Evolutionary conservation across 768 basidiomycete genomes (phyloP), one percentile per base, ranked within the genome.

Genomic region (Hysterangium stoloniferum): DNA sequence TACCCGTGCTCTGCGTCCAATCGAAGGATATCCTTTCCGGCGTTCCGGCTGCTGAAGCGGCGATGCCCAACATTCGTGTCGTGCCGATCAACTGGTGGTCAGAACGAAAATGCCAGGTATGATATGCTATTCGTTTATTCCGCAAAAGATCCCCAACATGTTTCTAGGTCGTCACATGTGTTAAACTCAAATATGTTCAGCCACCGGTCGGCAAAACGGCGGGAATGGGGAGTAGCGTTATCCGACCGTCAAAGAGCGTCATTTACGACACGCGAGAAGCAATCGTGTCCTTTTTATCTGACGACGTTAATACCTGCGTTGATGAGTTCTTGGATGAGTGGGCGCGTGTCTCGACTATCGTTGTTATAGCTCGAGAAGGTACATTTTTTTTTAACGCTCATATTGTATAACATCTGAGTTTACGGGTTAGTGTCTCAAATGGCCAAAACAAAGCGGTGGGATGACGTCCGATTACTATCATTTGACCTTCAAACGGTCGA

Each of bases 401-500:
- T n/a, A n/a, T 15, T 17, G 22, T 45, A 22, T 42, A 42, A 48
- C 37, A 38, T 15, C 53, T 56, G 11, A 54, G 4, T 20, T 32
- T 42, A 1, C 47, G 28, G 28, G 22, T 24, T 51, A 90, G 92
- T 94, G 34, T 86, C 84, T 4, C 82, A 86, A 62, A 86, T 94
- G 81, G 77, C 86, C 13, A 81, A 83, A 56, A 73, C 75, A 53
- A 78, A 76, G 52, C 72, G 71, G 25, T 92, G 86, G 82, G 66
- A 67, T 19, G 89, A 86, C 59, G 79, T 95, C 17, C 77, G 78
- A n/a, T 68, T 95, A 45, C 73, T 93, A 52, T 90, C 87, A 4
- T 95, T 95, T 64, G 90, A 95, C 64, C 68, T 95, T 13, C 90
- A 90, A 59, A 91, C 89, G 0, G 91, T 93, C n/a, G 84, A 92